phyloP scores from a whole-genome alignment of 129 eudicot genomes.

The Sambucus nigra region DNA sequence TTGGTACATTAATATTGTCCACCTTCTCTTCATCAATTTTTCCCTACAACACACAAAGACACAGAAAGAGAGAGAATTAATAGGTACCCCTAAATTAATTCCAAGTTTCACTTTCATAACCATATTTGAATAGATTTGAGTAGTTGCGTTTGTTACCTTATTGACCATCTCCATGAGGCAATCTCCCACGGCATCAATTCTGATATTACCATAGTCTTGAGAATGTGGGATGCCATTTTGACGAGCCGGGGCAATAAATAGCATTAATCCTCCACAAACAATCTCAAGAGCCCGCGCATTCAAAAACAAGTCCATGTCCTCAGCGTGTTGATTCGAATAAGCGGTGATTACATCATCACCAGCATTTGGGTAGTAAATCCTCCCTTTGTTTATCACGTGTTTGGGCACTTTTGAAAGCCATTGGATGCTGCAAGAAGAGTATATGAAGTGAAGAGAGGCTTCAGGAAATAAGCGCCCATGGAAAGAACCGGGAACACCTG shows the following conservation, averaged over 20 bases:
- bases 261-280: slow-evolving; percentile 14
- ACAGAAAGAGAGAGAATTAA: not conserved
- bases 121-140: not conserved
- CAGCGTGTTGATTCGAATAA: slow-evolving; percentile 7
- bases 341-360: slow-evolving; percentile 8
- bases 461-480: slow-evolving; percentile 11
- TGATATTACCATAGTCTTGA: not conserved
- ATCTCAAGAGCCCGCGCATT: slow-evolving; percentile 16
- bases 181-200: not conserved
- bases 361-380: slow-evolving; percentile 12
- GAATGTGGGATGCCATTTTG: not conserved
- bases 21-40: not conserved
- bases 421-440: slow-evolving; percentile 9
- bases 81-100: not conserved
- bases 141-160: too few relatives aligned
- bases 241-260: slow-evolving; percentile 1
- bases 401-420: slow-evolving; percentile 19
- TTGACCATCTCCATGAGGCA: slow-evolving; percentile 8
- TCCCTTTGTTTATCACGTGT: slow-evolving; percentile 12
- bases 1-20: not conserved
- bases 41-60: not conserved
- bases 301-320: slow-evolving; percentile 11
- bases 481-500: slow-evolving; percentile 24
- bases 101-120: not conserved
- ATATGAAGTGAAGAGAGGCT: slow-evolving; percentile 7